These are phyloP conservation scores for Boletus insuetus DNA, from an alignment of 768 basidiomycete species.

Conservation along the genomic window DNA sequence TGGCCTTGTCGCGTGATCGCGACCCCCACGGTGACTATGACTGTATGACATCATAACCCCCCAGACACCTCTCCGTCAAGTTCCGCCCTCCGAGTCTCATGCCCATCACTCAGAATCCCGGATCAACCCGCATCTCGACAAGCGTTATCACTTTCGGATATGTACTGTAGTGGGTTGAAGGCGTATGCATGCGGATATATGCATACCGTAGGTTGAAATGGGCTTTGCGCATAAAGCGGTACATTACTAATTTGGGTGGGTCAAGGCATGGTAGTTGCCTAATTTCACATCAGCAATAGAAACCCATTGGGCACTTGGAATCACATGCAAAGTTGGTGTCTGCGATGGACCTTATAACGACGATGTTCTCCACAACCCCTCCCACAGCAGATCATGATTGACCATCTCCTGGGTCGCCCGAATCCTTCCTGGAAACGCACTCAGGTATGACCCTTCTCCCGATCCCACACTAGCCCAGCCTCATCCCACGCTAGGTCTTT, in stretches of 20 bases:
- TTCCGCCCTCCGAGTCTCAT: too few relatives aligned
- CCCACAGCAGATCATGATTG: slow-evolving; percentile 64
- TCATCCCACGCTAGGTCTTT: slow-evolving; percentile 58
- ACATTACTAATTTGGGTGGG: background rate
- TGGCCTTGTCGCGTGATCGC: background rate
- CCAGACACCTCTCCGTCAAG: background rate
- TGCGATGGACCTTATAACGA: slow-evolving; percentile 6
- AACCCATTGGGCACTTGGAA: background rate
- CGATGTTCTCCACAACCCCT: background rate
- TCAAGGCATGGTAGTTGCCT: background rate
- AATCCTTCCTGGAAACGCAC: slow-evolving; percentile 87
- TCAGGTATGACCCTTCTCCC: slow-evolving; percentile 48
- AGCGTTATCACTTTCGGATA: background rate
- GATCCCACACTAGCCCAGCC: background rate
- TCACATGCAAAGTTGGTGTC: slow-evolving; percentile 32
- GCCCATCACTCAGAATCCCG: too few relatives aligned
- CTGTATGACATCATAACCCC: slow-evolving; percentile 1
- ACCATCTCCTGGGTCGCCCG: slow-evolving; percentile 86
- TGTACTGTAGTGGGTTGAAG: too few relatives aligned
- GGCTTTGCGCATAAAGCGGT: background rate
- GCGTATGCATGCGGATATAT: too few relatives aligned
- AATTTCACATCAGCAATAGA: background rate
- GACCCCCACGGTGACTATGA: too few relatives aligned
- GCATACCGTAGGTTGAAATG: too few relatives aligned
- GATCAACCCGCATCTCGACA: background rate